Evolutionary conservation across 2,329 filamentous ascomycete genomes (phyloP).

Genomic region (Cladorrhinum sp.): DNA sequence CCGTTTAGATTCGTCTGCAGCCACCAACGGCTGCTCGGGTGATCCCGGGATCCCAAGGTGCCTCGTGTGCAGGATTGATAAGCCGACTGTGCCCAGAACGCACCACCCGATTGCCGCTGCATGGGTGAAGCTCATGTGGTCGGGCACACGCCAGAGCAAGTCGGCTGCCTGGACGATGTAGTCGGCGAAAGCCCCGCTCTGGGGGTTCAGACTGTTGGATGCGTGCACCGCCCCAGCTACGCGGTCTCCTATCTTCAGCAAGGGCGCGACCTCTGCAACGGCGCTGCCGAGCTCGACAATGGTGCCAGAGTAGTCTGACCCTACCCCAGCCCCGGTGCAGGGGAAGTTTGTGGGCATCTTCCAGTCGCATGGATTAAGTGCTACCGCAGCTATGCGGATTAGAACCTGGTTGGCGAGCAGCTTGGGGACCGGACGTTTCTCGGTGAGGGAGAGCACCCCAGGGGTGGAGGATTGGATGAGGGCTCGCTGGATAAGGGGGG

Average conservation of each 20-base stretch:
- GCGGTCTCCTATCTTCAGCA: constrained; percentile 28
- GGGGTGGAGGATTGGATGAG: background rate
- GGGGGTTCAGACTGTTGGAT: constrained; percentile 19
- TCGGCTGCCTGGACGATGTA: constrained; percentile 27
- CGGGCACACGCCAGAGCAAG: constrained; percentile 28
- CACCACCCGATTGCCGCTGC: constrained; percentile 22
- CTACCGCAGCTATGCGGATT: constrained; percentile 31
- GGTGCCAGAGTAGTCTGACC: constrained; percentile 36
- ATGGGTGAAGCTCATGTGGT: constrained; percentile 25
- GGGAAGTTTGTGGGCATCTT: constrained; percentile 33
- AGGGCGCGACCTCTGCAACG: background rate
- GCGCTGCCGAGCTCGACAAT: constrained; percentile 29
- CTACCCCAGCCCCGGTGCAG: constrained; percentile 31
- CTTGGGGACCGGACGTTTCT: background rate
- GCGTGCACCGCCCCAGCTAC: constrained; percentile 29
- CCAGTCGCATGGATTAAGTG: constrained; percentile 37
- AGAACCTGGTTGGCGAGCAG: constrained; percentile 14
- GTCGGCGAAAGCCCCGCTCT: constrained; percentile 32
- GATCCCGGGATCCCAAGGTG: constrained; percentile 2
- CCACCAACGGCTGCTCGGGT: constrained; percentile 18
- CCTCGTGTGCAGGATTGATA: background rate
- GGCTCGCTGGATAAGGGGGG: background rate
- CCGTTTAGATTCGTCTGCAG: constrained; percentile 13
- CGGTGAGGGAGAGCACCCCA: background rate
- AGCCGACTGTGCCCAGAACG: constrained; percentile 19